Percentiles rank a stretch among this genome's conserved stretches.
Evolutionary conservation across 768 basidiomycete species (phyloP).

Genomic region (Cystobasidiopsis lactophilus): DNA sequence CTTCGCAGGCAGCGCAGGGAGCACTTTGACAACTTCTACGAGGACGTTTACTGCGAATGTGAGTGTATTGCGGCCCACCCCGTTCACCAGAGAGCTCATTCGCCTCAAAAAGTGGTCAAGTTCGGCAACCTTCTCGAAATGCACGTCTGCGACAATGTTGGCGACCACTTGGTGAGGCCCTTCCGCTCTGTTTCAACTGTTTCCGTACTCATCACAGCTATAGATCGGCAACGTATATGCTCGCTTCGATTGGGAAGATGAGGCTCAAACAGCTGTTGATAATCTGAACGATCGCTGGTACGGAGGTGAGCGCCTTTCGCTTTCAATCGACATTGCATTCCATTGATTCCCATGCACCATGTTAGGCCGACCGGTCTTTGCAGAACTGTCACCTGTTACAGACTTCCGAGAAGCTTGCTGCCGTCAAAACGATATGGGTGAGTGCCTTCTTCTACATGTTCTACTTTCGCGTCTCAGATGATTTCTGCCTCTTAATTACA

Average conservation of each 20-base stretch:
- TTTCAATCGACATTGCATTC: neutral
- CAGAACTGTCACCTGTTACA: constrained; percentile 93
- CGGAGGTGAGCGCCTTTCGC: constrained; percentile 42
- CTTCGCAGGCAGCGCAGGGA: constrained; percentile 52
- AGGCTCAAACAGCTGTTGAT: constrained; percentile 80
- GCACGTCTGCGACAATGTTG: constrained; percentile 97
- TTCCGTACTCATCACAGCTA: constrained; percentile 69
- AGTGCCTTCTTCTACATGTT: neutral
- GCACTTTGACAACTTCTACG: constrained; percentile 30
- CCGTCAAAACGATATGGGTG: constrained; percentile 88
- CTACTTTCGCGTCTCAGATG: too few relatives aligned
- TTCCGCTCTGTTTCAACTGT: constrained; percentile 26
- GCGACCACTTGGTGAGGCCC: constrained; percentile 49
- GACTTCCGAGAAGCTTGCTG: constrained; percentile 98
- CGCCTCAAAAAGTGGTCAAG: constrained; percentile 36
- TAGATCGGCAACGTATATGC: constrained; percentile 99
- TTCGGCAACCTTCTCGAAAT: constrained; percentile 89
- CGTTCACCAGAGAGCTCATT: too few relatives aligned
- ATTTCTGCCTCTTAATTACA: neutral
- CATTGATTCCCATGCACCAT: neutral
- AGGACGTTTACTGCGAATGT: constrained; percentile 32
- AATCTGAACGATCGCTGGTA: constrained; percentile 93
- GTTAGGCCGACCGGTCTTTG: constrained; percentile 72
- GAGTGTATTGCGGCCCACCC: too few relatives aligned
- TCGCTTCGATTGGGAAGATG: constrained; percentile 94